phyloP scores from a whole-genome alignment of 1,284 basidiomycete genomes.

The Leucoagaricus sp. region DNA sequence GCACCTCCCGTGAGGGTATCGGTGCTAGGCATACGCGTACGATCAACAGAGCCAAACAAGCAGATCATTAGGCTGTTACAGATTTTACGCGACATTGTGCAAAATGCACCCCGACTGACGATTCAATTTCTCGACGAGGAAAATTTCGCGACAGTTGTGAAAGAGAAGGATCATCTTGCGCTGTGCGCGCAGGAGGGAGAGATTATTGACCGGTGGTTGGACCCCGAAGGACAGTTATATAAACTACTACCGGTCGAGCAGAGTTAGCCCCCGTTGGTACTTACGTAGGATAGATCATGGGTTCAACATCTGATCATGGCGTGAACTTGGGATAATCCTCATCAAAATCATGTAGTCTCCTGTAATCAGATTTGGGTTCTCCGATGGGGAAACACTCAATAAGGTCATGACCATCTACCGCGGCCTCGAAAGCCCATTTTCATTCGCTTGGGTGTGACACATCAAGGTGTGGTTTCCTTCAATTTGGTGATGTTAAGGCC shows the following conservation, averaged over 20 bases:
- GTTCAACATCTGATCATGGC: no score
- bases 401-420: no score
- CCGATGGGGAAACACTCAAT: no score
- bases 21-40: background rate
- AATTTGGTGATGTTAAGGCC: no score
- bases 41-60: background rate
- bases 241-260: background rate
- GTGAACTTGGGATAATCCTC: no score
- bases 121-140: constrained; percentile 2
- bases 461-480: no score
- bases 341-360: no score
- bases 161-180: background rate
- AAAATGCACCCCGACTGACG: background rate
- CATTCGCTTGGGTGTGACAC: no score
- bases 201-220: background rate
- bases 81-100: background rate
- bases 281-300: no score
- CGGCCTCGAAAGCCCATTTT: no score
- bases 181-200: background rate
- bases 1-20: background rate
- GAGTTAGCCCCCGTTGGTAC: no score
- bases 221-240: background rate
- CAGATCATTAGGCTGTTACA: background rate
- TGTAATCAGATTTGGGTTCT: no score
- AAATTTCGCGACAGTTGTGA: background rate